A percentile compares a stretch with the other conserved stretches of the same genome.
These are phyloP conservation scores for Mucor indicus DNA, from an alignment of 371 early-diverging fungal species.

Conservation along the genomic window DNA sequence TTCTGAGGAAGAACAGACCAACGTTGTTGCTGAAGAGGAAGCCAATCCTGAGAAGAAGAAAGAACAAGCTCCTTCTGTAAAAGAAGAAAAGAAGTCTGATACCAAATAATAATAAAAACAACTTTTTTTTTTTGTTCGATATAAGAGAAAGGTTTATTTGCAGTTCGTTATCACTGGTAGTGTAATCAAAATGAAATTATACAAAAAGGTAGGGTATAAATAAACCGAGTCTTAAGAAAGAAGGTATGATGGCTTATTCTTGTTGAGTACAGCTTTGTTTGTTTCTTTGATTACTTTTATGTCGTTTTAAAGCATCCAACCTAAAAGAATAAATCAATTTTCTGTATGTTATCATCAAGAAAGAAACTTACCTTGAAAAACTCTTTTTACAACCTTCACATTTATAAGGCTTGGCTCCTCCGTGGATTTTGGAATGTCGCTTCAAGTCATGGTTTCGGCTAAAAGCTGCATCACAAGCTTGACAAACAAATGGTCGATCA, in stretches of 20 bases:
- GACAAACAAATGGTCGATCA: conserved; percentile 78
- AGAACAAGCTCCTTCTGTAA: too few relatives aligned
- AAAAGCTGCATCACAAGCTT: conserved; percentile 71
- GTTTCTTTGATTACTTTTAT: conserved; percentile 49
- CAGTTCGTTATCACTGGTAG: too few relatives aligned
- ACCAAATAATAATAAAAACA: too few relatives aligned
- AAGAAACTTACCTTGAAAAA: conserved; percentile 50
- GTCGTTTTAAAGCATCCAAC: conserved; percentile 51
- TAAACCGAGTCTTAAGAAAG: neutral
- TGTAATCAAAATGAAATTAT: too few relatives aligned
- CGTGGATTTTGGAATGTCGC: conserved; percentile 82
- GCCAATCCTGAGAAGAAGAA: neutral
- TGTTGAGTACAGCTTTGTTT: conserved; percentile 26
- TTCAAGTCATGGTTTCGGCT: conserved; percentile 87
- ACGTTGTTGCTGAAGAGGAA: too few relatives aligned
- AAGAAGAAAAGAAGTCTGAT: neutral
- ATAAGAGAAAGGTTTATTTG: too few relatives aligned
- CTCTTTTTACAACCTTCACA: conserved; percentile 81
- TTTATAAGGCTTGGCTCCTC: conserved; percentile 80
- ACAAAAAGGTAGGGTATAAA: too few relatives aligned
- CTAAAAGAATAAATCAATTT: conserved; percentile 9
- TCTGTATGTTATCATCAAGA: neutral
- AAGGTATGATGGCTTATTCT: neutral
- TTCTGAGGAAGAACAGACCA: too few relatives aligned
- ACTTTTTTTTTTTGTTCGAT: too few relatives aligned